phyloP scores from a whole-genome alignment of 176 grass and related monocot species.

The Carex scoparia region DNA sequence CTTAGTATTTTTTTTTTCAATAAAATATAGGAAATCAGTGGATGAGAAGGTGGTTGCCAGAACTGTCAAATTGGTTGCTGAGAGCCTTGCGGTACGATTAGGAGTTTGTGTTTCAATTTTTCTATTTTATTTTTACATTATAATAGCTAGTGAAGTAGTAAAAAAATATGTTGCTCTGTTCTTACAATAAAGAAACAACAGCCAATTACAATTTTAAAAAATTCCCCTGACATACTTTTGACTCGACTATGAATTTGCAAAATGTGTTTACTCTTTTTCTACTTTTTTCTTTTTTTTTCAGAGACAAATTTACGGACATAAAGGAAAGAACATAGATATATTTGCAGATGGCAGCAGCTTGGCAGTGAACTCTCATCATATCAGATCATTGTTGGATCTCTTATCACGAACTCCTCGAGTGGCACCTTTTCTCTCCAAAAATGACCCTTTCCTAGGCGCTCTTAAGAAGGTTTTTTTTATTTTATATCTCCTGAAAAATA shows the following conservation, averaged over 20 bases:
- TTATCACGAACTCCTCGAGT: constrained; percentile 88
- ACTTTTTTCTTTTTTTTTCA: constrained; percentile 37
- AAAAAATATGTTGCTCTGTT: background rate
- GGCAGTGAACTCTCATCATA: constrained; percentile 63
- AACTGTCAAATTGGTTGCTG: constrained; percentile 87
- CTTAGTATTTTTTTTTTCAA: background rate
- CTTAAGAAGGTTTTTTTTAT: constrained; percentile 58
- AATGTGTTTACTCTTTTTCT: background rate
- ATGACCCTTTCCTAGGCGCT: constrained; percentile 65
- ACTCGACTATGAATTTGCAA: background rate
- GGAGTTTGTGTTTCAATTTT: background rate
- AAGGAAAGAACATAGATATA: constrained; percentile 78
- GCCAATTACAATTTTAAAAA: background rate
- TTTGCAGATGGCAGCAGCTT: constrained; percentile 85
- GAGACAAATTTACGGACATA: constrained; percentile 82
- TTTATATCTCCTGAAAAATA: constrained; percentile 3
- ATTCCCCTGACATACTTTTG: background rate
- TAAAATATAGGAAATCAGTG: constrained; percentile 56
- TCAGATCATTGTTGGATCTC: constrained; percentile 80
- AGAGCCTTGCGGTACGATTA: constrained; percentile 81
- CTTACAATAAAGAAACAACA: background rate
- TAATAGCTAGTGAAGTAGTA: background rate
- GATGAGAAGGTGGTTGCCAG: constrained; percentile 52
- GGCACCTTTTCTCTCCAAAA: constrained; percentile 87
- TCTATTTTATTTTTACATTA: background rate